Percentiles rank a stretch among this genome's conserved stretches.
These are phyloP conservation scores for Fusarium humuli DNA, from an alignment of 2,329 filamentous ascomycete species.

Conservation along the genomic window DNA sequence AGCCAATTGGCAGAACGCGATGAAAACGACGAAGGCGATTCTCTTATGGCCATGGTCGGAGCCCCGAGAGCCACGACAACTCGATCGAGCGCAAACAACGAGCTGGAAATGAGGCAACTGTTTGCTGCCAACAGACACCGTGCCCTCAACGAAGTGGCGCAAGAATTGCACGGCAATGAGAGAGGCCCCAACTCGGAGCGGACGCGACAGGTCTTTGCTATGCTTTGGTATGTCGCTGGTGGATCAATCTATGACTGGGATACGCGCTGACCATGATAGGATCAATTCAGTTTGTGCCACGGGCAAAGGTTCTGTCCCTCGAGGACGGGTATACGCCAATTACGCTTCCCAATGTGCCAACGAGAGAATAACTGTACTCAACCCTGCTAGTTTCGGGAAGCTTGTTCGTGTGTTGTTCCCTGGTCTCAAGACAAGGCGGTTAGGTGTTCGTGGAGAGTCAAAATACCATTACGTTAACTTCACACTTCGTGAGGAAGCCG, in stretches of 20 bases:
- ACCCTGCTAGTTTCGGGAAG: constrained; percentile 97
- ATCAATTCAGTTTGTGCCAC: constrained; percentile 78
- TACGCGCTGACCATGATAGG: constrained; percentile 59
- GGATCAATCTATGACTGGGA: constrained; percentile 20
- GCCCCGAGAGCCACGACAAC: constrained; percentile 69
- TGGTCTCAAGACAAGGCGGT: constrained; percentile 88
- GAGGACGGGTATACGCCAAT: constrained; percentile 93
- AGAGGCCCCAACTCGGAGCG: constrained; percentile 84
- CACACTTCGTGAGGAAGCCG: constrained; percentile 67
- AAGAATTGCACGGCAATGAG: constrained; percentile 82
- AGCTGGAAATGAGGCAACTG: constrained; percentile 82
- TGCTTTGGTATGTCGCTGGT: constrained; percentile 76
- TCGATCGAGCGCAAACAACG: constrained; percentile 80
- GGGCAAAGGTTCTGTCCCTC: constrained; percentile 86
- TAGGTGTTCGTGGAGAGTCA: constrained; percentile 94
- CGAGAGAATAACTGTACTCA: constrained; percentile 92
- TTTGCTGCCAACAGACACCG: constrained; percentile 77
- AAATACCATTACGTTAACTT: constrained; percentile 95
- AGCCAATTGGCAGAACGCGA: constrained; percentile 71
- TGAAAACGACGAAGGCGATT: constrained; percentile 68
- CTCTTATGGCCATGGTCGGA: constrained; percentile 57
- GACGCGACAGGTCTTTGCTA: constrained; percentile 86
- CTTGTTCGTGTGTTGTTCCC: constrained; percentile 96
- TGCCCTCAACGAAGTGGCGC: constrained; percentile 76
- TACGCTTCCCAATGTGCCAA: constrained; percentile 94